Evolutionary conservation across 352 stramenopile species (phyloP).

Genomic region (Pseudoperonospora humuli): DNA sequence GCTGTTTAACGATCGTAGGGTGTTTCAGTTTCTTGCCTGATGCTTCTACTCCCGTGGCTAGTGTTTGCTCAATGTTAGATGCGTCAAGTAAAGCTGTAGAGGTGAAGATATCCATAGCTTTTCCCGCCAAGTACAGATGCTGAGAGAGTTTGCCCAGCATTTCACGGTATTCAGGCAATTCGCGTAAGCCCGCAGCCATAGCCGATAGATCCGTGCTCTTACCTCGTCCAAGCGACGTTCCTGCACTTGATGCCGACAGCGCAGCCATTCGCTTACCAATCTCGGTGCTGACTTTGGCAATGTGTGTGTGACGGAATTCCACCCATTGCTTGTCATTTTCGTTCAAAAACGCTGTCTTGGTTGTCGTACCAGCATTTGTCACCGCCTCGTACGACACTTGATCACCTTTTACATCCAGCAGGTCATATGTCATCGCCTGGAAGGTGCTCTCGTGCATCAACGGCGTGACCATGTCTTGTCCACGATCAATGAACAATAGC

Average conservation of each 20-base stretch:
- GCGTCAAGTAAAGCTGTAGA: slow-evolving; percentile 83
- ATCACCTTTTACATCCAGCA: slow-evolving; percentile 92
- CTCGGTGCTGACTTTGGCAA: slow-evolving; percentile 84
- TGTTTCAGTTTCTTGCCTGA: slow-evolving; percentile 89
- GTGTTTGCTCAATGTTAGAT: slow-evolving; percentile 91
- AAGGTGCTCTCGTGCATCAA: slow-evolving; percentile 98
- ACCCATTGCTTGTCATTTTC: slow-evolving; percentile 96
- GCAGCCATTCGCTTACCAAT: slow-evolving; percentile 72
- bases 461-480: slow-evolving; percentile 90
- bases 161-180: slow-evolving; percentile 92
- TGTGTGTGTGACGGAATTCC: slow-evolving; percentile 94
- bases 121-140: slow-evolving; percentile 91
- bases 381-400: slow-evolving; percentile 89
- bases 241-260: slow-evolving; percentile 73
- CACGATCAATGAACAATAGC: slow-evolving; percentile 92
- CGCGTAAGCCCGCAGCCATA: slow-evolving; percentile 89
- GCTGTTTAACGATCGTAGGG: slow-evolving; percentile 68
- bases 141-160: slow-evolving; percentile 92
- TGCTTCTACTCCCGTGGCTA: slow-evolving; percentile 91
- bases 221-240: slow-evolving; percentile 62
- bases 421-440: slow-evolving; percentile 95
- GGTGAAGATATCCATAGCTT: slow-evolving; percentile 92
- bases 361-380: slow-evolving; percentile 64
- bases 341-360: slow-evolving; percentile 91
- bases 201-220: slow-evolving; percentile 86